Percentiles rank a stretch among this genome's conserved stretches.
These are phyloP conservation scores for Mycena sp. DNA, from an alignment of 1,284 basidiomycete genomes.

Conservation along the genomic window DNA sequence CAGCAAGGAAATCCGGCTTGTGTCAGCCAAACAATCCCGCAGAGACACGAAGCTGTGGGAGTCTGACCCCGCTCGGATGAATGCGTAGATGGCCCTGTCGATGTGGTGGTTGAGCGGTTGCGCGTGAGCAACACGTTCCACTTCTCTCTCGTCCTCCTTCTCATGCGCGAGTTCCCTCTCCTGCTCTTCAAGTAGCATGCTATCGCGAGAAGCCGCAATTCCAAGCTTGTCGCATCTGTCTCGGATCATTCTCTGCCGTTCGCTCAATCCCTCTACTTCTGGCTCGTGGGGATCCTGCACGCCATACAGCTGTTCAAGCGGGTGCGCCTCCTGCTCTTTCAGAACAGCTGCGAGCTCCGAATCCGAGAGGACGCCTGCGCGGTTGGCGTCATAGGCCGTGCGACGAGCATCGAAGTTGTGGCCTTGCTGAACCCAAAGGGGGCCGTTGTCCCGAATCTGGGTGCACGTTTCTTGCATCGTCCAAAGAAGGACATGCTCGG, in stretches of 20 bases:
- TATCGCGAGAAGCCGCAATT: not conserved
- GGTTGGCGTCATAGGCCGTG: conserved; percentile 5
- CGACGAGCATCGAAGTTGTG: conserved; percentile 19
- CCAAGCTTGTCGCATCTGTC: not conserved
- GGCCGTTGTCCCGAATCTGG: conserved; percentile 24
- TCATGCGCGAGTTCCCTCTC: conserved; percentile 26
- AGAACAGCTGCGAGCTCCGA: not conserved
- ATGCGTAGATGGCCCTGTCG: not conserved
- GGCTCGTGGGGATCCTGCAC: not conserved
- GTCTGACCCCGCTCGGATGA: conserved; percentile 3
- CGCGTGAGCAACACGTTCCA: conserved; percentile 18
- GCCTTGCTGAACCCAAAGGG: conserved; percentile 25
- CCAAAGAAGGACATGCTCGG: conserved; percentile 23
- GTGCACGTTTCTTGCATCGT: conserved; percentile 22
- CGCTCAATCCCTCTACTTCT: not conserved
- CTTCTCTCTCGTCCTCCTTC: conserved; percentile 22
- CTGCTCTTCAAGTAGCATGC: conserved; percentile 19
- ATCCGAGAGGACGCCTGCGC: not conserved
- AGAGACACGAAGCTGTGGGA: conserved; percentile 8
- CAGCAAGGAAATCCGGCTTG: conserved; percentile 3
- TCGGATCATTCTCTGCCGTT: not conserved
- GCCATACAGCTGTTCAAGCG: conserved; percentile 21
- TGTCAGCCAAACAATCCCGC: conserved; percentile 15
- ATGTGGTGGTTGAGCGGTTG: conserved; percentile 5
- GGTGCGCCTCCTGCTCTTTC: conserved; percentile 15